Evolutionary conservation across 2,329 filamentous ascomycete genomes (phyloP), one percentile per base, ranked within the genome.

Genomic region (Venturia effusa): DNA sequence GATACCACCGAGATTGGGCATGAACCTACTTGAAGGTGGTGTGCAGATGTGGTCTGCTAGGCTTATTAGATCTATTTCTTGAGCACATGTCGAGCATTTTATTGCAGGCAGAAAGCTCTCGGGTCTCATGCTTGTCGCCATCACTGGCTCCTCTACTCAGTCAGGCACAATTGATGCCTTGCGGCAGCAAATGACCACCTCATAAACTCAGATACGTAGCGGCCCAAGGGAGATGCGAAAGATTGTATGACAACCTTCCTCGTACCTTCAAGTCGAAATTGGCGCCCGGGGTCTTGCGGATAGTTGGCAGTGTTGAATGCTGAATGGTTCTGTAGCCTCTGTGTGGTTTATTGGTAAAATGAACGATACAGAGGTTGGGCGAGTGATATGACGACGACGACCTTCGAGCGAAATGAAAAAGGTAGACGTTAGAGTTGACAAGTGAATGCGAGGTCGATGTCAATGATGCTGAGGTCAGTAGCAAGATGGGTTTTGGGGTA

Each of bases 11-110:
- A 63, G 22, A 60, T 27, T 64, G 19, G 30, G 70, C 82, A 81
- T n/a, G n/a, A n/a, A n/a, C 70, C 78, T 77, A 75, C 79, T 71
- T 66, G 77, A 27, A 1, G 37, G 71, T 64, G 72, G 68, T 66
- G 74, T 66, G 74, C 92, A 96, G 66, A 90, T 74, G 78, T 96
- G 92, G 67, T 95, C 90, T 66, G 90, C 90, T 87, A 96, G 89
- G 74, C 87, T 80, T 48, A 88, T 88, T 69, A 96, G 94, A 72
- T 92, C 88, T 66, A 96, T 89, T 70, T 92, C 84, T 41, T 77
- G 74, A 51, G 84, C 83, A 72, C 90, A 93, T 77, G 82, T 85
- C 63, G 89, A 92, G 75, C 90, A 93, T 80, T 92, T 93, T 75
- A 93, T 88, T 37, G 85, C 86, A 72, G 90, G 88, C 79, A 92